A percentile compares a stretch with the other conserved stretches of the same genome.
Evolutionary conservation across 495 filamentous ascomycete genomes (phyloP).

Genomic region (Tetracladium setigerum): DNA sequence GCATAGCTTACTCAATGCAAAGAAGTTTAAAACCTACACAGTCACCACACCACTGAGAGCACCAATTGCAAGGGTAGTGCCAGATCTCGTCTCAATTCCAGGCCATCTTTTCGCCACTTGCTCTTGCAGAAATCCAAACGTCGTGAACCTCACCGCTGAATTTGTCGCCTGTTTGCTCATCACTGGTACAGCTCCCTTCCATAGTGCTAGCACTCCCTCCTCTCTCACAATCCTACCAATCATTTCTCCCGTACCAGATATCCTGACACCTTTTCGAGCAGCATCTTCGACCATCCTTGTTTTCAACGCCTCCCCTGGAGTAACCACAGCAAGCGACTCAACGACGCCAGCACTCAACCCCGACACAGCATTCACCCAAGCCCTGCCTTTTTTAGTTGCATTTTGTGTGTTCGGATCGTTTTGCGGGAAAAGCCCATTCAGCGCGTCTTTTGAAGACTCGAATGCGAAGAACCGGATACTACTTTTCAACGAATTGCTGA

Average conservation of each 20-base stretch:
- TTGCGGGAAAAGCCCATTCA: conserved; percentile 1
- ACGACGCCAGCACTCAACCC: conserved; percentile 24
- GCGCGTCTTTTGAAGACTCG: background rate
- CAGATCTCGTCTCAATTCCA: background rate
- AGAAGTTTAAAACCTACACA: conserved; percentile 8
- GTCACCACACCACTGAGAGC: conserved; percentile 25
- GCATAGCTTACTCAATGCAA: background rate
- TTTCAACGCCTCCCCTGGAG: conserved; percentile 27
- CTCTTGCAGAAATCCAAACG: conserved; percentile 20
- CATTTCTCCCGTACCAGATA: conserved; percentile 11
- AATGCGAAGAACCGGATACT: conserved; percentile 9
- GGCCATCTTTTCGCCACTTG: conserved; percentile 7
- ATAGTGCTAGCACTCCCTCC: conserved; percentile 19
- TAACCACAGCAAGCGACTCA: conserved; percentile 23
- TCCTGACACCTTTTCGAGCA: conserved; percentile 13
- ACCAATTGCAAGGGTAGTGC: conserved; percentile 18
- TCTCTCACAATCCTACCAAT: conserved; percentile 8
- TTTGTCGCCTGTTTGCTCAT: conserved; percentile 26
- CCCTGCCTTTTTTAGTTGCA: background rate
- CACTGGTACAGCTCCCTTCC: conserved; percentile 24
- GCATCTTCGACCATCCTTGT: conserved; percentile 27
- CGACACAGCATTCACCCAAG: conserved; percentile 8
- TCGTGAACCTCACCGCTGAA: conserved; percentile 27
- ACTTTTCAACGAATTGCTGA: conserved; percentile 2
- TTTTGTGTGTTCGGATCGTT: background rate